Evolutionary conservation across 345 rosid genomes (phyloP).

Genomic region (Eucalyptus virginea): DNA sequence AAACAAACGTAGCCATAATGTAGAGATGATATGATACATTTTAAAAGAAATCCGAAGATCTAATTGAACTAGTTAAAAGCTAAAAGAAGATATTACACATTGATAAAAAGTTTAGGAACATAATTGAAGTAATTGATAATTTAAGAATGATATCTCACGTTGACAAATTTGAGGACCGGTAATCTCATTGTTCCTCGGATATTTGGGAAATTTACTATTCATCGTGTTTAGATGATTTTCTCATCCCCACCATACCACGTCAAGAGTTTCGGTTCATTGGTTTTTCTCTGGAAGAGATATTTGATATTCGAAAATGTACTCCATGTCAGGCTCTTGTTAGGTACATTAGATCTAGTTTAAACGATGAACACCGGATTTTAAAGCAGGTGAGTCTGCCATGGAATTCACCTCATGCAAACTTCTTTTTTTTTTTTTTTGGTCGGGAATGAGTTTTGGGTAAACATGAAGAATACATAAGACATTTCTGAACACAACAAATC

Average conservation of each 20-base stretch:
- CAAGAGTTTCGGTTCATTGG: not conserved
- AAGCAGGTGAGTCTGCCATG: not conserved
- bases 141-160: not conserved
- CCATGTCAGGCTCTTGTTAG: not conserved
- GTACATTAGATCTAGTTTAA: not conserved
- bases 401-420: not conserved
- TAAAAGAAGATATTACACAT: not conserved
- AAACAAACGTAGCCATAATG: not conserved
- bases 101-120: not conserved
- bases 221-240: not conserved
- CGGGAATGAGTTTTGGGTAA: not conserved
- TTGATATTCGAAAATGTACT: not conserved
- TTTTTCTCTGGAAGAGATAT: not conserved
- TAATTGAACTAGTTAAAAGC: not conserved
- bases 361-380: not conserved
- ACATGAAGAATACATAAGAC: not conserved
- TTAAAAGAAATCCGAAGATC: not conserved
- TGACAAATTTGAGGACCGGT: not conserved
- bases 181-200: not conserved
- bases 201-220: not conserved
- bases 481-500: not conserved
- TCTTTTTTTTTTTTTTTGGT: not conserved
- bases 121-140: not conserved
- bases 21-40: not conserved
- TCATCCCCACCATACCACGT: not conserved